These are phyloP conservation scores for Phytophthora lateralis DNA, from an alignment of 352 stramenopile genomes.

Conservation along the genomic window DNA sequence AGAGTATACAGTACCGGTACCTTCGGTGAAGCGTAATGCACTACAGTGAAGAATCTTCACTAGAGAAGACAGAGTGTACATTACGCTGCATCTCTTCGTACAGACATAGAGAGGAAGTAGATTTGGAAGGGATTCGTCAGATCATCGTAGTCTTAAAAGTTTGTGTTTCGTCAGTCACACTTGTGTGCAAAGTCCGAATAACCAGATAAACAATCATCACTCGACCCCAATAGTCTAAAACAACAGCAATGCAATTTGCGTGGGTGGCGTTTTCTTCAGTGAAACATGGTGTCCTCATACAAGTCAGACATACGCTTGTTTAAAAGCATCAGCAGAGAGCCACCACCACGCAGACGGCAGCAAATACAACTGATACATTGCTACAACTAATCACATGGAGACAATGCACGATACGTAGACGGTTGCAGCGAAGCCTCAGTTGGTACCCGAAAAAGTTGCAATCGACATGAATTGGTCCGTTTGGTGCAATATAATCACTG, in stretches of 20 bases:
- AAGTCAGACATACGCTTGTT: constrained; percentile 91
- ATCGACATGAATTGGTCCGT: constrained; percentile 92
- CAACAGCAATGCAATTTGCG: neutral
- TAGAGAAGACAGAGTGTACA: too few species aligned
- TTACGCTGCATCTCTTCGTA: too few species aligned
- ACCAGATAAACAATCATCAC: constrained; percentile 72
- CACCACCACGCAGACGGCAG: constrained; percentile 2
- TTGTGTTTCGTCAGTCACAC: constrained; percentile 72
- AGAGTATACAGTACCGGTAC: neutral
- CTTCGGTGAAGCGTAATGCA: too few species aligned
- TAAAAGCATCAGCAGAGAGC: constrained; percentile 65
- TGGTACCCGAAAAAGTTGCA: constrained; percentile 91
- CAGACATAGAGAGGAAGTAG: neutral
- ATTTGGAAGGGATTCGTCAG: constrained; percentile 49
- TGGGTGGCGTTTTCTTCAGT: constrained; percentile 49
- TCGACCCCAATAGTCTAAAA: constrained; percentile 36
- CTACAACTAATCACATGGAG: neutral
- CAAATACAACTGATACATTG: neutral
- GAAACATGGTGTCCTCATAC: constrained; percentile 66
- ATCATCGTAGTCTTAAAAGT: constrained; percentile 90
- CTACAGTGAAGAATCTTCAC: too few species aligned
- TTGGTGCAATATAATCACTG: constrained; percentile 77
- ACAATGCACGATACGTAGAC: constrained; percentile 17
- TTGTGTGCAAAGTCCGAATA: constrained; percentile 54
- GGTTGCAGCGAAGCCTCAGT: constrained; percentile 64